Base-by-base conservation (phyloP, 108 stramenopile genomes). In the Cyclotella choctawhatcheeana region DNA sequence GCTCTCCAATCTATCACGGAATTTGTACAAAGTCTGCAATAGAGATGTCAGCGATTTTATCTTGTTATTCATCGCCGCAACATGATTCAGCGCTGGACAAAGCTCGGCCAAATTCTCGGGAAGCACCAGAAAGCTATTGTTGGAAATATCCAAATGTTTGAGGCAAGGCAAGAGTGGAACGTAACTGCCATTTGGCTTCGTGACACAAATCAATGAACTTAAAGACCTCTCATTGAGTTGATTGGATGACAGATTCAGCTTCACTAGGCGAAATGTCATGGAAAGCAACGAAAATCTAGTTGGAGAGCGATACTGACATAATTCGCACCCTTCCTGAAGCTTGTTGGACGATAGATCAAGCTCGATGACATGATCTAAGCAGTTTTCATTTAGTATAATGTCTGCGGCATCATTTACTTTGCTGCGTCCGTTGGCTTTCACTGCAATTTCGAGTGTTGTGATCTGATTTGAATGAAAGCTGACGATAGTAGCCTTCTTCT, bases 331-430 rank as follows among this genome's bases (percentile, higher is more conserved):
- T 29, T 68, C 54, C 35, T 73, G 67, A 17, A 80, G 79, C 26
- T n/a, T 25, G 33, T 80, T 80, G 20, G 79, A 80, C 8, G 67
- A 69, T 24, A 80, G 21, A 44, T 73, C 72, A 13, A 80, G 35
- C 2, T 73, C 72, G 18, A 69, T 25, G 2, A 80, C 16, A 52
- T 56, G 79, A 7, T 64, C 61, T 5, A 80, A 60, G 24, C 58
- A 58, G 7, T 16, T 6, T 24, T 22, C 40, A 14, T 29, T 37
- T 4, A 31, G 8, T 14, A 30, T 1, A 55, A 54, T 53, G 30
- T 17, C 24, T 14, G 52, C 56, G 12, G 44, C 61, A 33, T 53
- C 65, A 32, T 27, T 58, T 2, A 21, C 58, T 44, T 58, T 52
- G 24, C 67, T 26, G 0, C 21, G 27, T n/a, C 45, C 30, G 5